Percentiles rank a stretch among this genome's conserved stretches.
These are phyloP conservation scores for Clarireedia homoeocarpa DNA, from an alignment of 2,329 filamentous ascomycete genomes.

Conservation along the genomic window DNA sequence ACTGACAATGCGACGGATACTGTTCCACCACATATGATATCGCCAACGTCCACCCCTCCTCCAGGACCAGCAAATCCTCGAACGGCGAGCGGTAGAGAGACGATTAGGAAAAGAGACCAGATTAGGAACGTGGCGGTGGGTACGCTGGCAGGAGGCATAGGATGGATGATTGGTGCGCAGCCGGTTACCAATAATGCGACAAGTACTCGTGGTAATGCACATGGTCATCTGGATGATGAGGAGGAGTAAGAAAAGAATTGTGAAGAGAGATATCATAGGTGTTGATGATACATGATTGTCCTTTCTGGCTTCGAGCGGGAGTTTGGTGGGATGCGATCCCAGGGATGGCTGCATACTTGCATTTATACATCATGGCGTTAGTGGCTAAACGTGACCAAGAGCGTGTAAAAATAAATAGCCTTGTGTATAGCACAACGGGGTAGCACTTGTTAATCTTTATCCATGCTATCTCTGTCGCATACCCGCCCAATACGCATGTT, in stretches of 20 bases:
- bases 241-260: not conserved
- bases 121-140: slow-evolving; percentile 58
- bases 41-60: not conserved
- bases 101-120: slow-evolving; percentile 64
- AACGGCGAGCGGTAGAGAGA: slow-evolving; percentile 22
- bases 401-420: too few relatives aligned
- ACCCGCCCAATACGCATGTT: too few relatives aligned
- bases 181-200: not conserved
- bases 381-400: too few relatives aligned
- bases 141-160: slow-evolving; percentile 58
- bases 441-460: too few relatives aligned
- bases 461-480: too few relatives aligned
- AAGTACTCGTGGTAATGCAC: not conserved
- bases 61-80: not conserved
- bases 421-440: too few relatives aligned
- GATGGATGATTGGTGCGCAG: slow-evolving; percentile 57
- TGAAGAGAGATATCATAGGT: too few relatives aligned
- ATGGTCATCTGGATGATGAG: not conserved
- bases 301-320: too few relatives aligned
- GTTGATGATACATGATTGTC: too few relatives aligned
- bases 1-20: slow-evolving; percentile 1
- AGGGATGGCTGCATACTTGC: too few relatives aligned
- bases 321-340: too few relatives aligned
- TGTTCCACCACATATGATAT: not conserved
- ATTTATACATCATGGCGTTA: too few relatives aligned